Evolutionary conservation across 2,329 filamentous ascomycete genomes (phyloP), one percentile per base, ranked within the genome.

Genomic region (Fusarium domesticum): DNA sequence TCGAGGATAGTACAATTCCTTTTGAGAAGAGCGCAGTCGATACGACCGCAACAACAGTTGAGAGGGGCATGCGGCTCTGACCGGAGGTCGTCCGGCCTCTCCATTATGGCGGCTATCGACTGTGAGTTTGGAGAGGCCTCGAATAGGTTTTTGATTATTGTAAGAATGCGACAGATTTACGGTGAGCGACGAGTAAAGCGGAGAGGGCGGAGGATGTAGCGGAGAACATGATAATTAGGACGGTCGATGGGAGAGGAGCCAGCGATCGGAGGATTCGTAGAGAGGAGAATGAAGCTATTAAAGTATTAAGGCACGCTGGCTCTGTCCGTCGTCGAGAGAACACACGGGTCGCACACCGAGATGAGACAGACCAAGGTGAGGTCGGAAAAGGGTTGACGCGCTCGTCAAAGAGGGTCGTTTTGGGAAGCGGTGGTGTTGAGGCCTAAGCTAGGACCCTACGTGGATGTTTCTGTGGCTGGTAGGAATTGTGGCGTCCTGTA

Each of bases 11-110:
- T 76, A 66, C 83, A 84, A 69, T 92, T 96, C 70, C 91, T 85
- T 66, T 81, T 82, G 50, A 96, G 77, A 64, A 87, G 89, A 56
- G 83, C 78, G 68, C 92, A 97, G 60, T 89, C 83, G 50, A 75
- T 65, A 54, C 82, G 83, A 44, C 90, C 91, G 71, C 92, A 98
- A 71, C 92, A 98, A 75, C 93, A 97, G 39, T 70, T 72, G 51
- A 82, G 63, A 34, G 68, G 60, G 40, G 62, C 42, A 35, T 54
- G 48, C 38, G 62, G 52, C 33, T 60, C 57, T 30, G 42, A 45
- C 45, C 51, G 51, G 31, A 47, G 45, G 35, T 45, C 42, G 39
- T 58, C 52, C 35, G 59, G 57, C 50, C 49, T 57, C 51, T 59
- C 51, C 56, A 61, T 56, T 39, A 45, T 52, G 37, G 47, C 52